These are phyloP conservation scores for Pichia sp. DNA, from an alignment of 1,139 yeast genomes.

Conservation along the genomic window DNA sequence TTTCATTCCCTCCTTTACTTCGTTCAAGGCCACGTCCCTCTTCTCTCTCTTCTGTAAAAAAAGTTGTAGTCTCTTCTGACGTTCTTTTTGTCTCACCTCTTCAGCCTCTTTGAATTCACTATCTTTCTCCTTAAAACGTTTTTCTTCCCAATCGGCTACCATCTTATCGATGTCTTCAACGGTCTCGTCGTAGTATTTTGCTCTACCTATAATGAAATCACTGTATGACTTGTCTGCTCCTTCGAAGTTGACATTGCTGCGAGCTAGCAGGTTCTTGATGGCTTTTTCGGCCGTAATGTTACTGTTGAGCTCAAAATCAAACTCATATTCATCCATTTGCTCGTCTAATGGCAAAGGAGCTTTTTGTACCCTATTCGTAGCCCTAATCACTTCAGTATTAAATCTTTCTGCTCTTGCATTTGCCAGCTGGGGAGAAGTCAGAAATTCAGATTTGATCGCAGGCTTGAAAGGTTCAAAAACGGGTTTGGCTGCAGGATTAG, in stretches of 20 bases:
- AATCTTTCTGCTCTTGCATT: no score
- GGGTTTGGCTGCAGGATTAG: no score
- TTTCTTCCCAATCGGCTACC: conserved; percentile 6
- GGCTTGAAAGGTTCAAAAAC: no score
- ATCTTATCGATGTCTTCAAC: conserved; percentile 6
- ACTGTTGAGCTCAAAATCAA: conserved; percentile 5
- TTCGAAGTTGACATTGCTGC: conserved; percentile 1
- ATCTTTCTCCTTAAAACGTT: background rate
- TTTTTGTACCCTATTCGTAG: no score
- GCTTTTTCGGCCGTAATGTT: conserved; percentile 4
- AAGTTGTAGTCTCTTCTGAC: background rate
- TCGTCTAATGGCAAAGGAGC: conserved; percentile 7
- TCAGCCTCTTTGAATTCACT: background rate
- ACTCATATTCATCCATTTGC: conserved; percentile 1
- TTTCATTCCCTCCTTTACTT: conserved; percentile 7
- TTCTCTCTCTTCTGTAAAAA: conserved; percentile 4
- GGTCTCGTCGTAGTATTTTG: background rate
- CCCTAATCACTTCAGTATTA: no score
- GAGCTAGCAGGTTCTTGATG: conserved; percentile 1
- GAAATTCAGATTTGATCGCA: no score
- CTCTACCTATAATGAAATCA: conserved; percentile 6
- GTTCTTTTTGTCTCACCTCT: conserved; percentile 4
- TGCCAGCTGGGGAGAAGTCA: no score
- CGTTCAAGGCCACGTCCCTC: conserved; percentile 3
- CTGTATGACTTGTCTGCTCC: conserved; percentile 5